These are phyloP conservation scores for Paxillus rubicundulus DNA, from an alignment of 768 basidiomycete species.

Conservation along the genomic window DNA sequence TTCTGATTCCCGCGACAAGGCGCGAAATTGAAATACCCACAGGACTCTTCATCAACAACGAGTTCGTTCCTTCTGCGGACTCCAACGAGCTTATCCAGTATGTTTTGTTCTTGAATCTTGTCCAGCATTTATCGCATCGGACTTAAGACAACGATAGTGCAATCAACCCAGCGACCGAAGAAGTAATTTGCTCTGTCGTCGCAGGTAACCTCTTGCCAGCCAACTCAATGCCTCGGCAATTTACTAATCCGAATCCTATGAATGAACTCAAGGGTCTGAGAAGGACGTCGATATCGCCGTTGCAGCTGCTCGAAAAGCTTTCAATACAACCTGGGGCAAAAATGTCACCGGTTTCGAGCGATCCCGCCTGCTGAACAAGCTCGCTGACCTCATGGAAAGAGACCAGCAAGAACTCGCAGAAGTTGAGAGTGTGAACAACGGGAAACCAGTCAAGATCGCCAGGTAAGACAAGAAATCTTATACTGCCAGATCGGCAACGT, in stretches of 20 bases:
- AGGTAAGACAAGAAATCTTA: slow-evolving; percentile 36
- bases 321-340: slow-evolving; percentile 86
- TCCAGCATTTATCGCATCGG: slow-evolving; percentile 6
- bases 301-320: slow-evolving; percentile 76
- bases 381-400: slow-evolving; percentile 88
- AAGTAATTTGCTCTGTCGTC: slow-evolving; percentile 64
- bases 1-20: slow-evolving; percentile 41
- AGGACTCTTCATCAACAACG: slow-evolving; percentile 89
- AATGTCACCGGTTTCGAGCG: slow-evolving; percentile 83
- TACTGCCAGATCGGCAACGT: slow-evolving; percentile 26
- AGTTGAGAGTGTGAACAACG: slow-evolving; percentile 85
- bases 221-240: neutral
- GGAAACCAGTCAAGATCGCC: slow-evolving; percentile 75
- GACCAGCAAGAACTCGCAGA: slow-evolving; percentile 80
- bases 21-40: slow-evolving; percentile 66
- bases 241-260: neutral
- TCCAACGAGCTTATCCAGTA: slow-evolving; percentile 64
- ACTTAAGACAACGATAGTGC: slow-evolving; percentile 41
- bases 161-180: slow-evolving; percentile 83
- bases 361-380: slow-evolving; percentile 75
- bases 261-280: slow-evolving; percentile 46
- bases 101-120: slow-evolving; percentile 25
- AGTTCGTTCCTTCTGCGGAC: slow-evolving; percentile 78
- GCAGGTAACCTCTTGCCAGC: slow-evolving; percentile 41
- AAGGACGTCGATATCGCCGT: slow-evolving; percentile 86